Evolutionary conservation across 2,329 filamentous ascomycete genomes (phyloP).

Genomic region (Pestalotiopsis fici): DNA sequence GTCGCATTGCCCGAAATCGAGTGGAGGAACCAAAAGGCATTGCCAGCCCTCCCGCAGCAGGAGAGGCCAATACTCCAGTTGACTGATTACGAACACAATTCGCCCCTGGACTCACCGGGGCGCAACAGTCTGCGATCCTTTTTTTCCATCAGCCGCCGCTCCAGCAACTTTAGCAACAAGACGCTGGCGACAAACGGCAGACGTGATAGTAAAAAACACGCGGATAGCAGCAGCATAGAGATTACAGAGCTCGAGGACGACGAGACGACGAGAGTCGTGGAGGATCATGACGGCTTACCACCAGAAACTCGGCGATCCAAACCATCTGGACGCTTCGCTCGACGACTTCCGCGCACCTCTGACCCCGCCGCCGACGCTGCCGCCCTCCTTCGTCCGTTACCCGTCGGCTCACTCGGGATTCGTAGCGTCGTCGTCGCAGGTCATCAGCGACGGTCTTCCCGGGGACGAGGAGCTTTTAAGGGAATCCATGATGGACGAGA

Average conservation of each 20-base stretch:
- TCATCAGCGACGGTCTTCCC: slow-evolving; percentile 26
- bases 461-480: slow-evolving; percentile 40
- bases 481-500: slow-evolving; percentile 41
- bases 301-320: slow-evolving; percentile 8
- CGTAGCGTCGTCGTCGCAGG: slow-evolving; percentile 28
- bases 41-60: slow-evolving; percentile 12
- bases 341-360: slow-evolving; percentile 49
- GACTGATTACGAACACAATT: slow-evolving; percentile 21
- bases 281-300: slow-evolving; percentile 12
- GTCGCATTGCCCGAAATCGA: slow-evolving; percentile 1
- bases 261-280: neutral
- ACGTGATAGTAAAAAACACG: neutral
- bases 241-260: neutral
- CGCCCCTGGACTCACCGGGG: slow-evolving; percentile 11
- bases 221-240: slow-evolving; percentile 6
- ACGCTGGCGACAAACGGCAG: neutral
- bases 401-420: slow-evolving; percentile 44
- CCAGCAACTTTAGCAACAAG: slow-evolving; percentile 14
- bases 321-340: slow-evolving; percentile 50
- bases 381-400: slow-evolving; percentile 36
- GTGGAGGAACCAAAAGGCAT: slow-evolving; percentile 9
- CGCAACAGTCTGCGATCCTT: slow-evolving; percentile 25
- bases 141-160: slow-evolving; percentile 22
- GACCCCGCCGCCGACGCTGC: slow-evolving; percentile 42
- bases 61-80: slow-evolving; percentile 24